These are phyloP conservation scores for Melastoma malabathricum DNA, from an alignment of 345 rosid genomes.

Conservation along the genomic window DNA sequence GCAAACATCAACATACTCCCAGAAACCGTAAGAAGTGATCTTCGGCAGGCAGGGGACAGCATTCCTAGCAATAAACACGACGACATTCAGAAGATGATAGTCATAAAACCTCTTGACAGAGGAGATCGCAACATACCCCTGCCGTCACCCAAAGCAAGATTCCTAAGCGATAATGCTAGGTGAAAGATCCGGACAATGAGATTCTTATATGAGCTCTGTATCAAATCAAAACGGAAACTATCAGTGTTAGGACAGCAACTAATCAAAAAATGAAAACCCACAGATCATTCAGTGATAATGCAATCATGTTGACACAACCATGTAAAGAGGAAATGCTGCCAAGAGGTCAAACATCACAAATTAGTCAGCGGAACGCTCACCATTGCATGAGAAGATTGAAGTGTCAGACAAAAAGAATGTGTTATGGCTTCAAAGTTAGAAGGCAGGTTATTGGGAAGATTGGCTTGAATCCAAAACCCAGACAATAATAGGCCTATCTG, in stretches of 20 bases:
- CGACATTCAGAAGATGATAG: neutral
- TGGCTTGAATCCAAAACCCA: conserved; percentile 77
- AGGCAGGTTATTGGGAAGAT: conserved; percentile 64
- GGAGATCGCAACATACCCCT: conserved; percentile 31
- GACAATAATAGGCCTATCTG: conserved; percentile 78
- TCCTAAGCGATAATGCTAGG: conserved; percentile 63
- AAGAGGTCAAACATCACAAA: too few species aligned
- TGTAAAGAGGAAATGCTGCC: too few species aligned
- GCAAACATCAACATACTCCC: conserved; percentile 68
- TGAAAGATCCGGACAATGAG: conserved; percentile 65
- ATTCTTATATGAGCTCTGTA: conserved; percentile 57
- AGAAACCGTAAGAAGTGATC: conserved; percentile 48
- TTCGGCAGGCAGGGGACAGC: conserved; percentile 42
- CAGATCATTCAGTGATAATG: too few species aligned
- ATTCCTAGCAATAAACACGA: conserved; percentile 27
- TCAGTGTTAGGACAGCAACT: neutral
- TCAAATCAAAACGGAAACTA: conserved; percentile 6
- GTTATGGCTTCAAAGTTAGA: conserved; percentile 85
- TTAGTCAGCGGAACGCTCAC: conserved; percentile 19
- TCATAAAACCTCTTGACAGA: conserved; percentile 1
- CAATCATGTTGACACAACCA: too few species aligned
- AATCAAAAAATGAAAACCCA: neutral
- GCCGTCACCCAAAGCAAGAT: conserved; percentile 34
- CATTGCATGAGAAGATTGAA: conserved; percentile 64
- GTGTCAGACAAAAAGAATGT: conserved; percentile 58